phyloP scores from a whole-genome alignment of 2,329 filamentous ascomycete species.

The Aspergillus arachidicola region DNA sequence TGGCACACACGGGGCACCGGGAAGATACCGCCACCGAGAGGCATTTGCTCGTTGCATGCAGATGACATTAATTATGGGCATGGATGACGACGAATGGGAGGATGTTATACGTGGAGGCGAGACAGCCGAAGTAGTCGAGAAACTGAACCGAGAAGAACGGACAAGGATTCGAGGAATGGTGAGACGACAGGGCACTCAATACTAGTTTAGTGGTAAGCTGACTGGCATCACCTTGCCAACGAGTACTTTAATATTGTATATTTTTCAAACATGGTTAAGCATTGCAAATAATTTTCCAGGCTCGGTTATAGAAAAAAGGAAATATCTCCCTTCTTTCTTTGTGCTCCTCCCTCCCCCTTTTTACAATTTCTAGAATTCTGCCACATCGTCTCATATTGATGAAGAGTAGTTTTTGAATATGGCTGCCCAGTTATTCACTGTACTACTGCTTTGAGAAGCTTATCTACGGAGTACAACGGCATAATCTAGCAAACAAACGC shows the following conservation, averaged over 20 bases:
- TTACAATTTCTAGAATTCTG: neutral
- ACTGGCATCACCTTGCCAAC: neutral
- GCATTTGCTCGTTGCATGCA: conserved; percentile 75
- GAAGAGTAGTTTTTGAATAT: too few species aligned
- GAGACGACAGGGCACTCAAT: conserved; percentile 10
- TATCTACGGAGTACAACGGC: too few species aligned
- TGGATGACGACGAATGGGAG: conserved; percentile 96
- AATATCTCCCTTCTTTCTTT: neutral
- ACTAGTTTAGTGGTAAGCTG: neutral
- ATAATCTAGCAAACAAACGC: too few species aligned
- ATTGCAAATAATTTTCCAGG: neutral
- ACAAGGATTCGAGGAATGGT: conserved; percentile 71
- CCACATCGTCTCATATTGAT: too few species aligned
- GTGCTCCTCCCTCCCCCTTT: neutral
- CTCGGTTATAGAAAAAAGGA: neutral
- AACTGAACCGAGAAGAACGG: conserved; percentile 73
- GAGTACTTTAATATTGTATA: neutral
- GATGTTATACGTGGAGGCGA: conserved; percentile 62
- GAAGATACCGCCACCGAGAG: conserved; percentile 75
- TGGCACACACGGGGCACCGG: conserved; percentile 33
- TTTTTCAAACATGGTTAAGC: neutral
- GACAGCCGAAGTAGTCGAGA: conserved; percentile 58
- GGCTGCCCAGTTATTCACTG: too few species aligned
- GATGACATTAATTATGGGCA: conserved; percentile 83
- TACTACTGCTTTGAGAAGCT: too few species aligned